phyloP scores from a whole-genome alignment of 129 eudicot species.

The Tagetes patula region DNA sequence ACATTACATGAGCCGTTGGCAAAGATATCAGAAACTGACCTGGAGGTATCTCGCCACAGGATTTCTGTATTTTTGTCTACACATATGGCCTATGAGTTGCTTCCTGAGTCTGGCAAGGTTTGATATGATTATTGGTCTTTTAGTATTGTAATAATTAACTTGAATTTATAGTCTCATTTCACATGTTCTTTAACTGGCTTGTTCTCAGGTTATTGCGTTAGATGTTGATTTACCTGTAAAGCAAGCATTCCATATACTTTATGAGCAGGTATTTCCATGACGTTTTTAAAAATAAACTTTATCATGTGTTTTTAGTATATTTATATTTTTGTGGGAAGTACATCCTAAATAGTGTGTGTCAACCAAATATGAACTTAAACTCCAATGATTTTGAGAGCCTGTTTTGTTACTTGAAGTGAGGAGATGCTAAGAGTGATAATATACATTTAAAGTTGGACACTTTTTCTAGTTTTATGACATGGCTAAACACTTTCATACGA shows the following conservation, averaged over 20 bases:
- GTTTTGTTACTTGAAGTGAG: slow-evolving; percentile 5
- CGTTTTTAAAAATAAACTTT: slow-evolving; percentile 11
- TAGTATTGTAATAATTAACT: neutral
- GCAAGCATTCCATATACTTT: slow-evolving; percentile 92
- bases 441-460: neutral
- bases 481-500: slow-evolving; percentile 7
- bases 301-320: neutral
- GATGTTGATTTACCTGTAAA: slow-evolving; percentile 94
- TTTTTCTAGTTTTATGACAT: neutral
- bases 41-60: slow-evolving; percentile 68
- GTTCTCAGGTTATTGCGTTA: slow-evolving; percentile 70
- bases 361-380: neutral
- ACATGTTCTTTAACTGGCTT: neutral
- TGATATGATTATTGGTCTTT: slow-evolving; percentile 19
- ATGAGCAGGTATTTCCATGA: slow-evolving; percentile 69
- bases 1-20: slow-evolving; percentile 53
- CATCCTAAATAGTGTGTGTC: neutral
- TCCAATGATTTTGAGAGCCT: neutral
- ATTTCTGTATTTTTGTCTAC: slow-evolving; percentile 64
- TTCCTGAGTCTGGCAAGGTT: slow-evolving; percentile 96
- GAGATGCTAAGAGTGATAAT: slow-evolving; percentile 1
- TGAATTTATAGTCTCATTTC: neutral
- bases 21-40: slow-evolving; percentile 64
- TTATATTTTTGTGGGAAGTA: neutral
- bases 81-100: slow-evolving; percentile 78